Base-by-base conservation (phyloP, 257 asterid genomes). In the Solanum pinnatisectum region DNA sequence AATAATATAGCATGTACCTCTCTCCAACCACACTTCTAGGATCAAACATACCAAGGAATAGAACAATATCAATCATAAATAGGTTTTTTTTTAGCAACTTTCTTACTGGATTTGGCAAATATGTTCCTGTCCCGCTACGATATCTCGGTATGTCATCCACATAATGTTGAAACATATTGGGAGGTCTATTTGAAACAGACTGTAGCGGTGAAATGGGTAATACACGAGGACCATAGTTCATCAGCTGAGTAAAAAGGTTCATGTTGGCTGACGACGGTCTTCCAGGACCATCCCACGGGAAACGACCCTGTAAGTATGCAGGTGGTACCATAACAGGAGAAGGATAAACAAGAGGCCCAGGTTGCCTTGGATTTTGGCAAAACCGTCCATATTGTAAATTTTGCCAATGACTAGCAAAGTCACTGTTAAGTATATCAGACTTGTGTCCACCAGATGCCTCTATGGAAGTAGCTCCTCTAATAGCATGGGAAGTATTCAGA, bases 101-200 rank as follows among this genome's bases (percentile, higher is more conserved):
- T 49, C 86, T 82, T 82, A 82, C 86, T 30, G 86, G 86, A 82
- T 96, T 95, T n/a, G 99, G 99, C 90, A 96, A 92, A 90, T 96
- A 97, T 65, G 98, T 96, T 86, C 99, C 99, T 33, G 99, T 97
- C 92, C 99, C 99, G 37, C 95, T 93, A 84, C 98, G 98, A 86
- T 93, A 92, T 91, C 98, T 93, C 10, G 98, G 99, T 91, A 94
- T 87, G 63, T 94, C 98, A 87, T 95, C 99, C 30, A 89, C 89
- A 89, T 91, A 93, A 18, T 46, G 92, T 87, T 92, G 99, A 92
- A 93, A 96, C 86, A 93, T 87, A 90, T 91, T 93, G 37, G 93
- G 91, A 89, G 97, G 95, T 91, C 95, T 92, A 88, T 74, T 87
- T 10, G 99, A 73, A 88, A 90, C 94, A 83, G 98, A 90, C 87